Conservation (phyloP, 75 land plant species). For the Cupressus sempervirens region DNA sequence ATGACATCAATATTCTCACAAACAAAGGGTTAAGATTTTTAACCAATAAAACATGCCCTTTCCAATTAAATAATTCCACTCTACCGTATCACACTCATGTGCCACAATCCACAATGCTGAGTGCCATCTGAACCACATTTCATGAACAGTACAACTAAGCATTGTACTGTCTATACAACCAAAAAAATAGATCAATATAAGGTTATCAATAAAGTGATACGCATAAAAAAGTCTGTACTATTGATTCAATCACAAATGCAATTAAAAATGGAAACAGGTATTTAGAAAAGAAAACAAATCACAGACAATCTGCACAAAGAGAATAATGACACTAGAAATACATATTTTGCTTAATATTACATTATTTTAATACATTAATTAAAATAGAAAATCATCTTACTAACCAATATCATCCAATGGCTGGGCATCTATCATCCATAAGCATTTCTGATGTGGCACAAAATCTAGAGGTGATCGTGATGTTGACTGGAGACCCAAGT, state of each 20-base stretch:
- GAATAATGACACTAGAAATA: not conserved
- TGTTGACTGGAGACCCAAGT: constrained; percentile 49
- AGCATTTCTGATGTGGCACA: constrained; percentile 71
- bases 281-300: not conserved
- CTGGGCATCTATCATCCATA: constrained; percentile 78
- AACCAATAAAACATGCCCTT: not conserved
- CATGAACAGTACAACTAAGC: constrained; percentile 42
- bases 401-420: constrained; percentile 37
- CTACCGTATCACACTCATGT: constrained; percentile 21
- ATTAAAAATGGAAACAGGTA: not conserved
- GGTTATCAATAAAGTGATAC: not conserved
- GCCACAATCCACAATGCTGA: constrained; percentile 50
- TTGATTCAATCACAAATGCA: not conserved
- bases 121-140: constrained; percentile 84
- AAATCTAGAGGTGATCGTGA: constrained; percentile 77
- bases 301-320: not conserved
- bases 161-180: constrained; percentile 19
- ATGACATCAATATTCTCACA: not conserved
- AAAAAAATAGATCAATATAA: not conserved
- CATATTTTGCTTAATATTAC: not conserved
- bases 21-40: not conserved
- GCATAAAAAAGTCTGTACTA: not conserved
- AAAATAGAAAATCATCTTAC: not conserved
- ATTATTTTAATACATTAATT: not conserved
- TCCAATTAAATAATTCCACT: not conserved